Percentiles rank a stretch among this genome's conserved stretches.
phyloP scores from a whole-genome alignment of 106 monocot species.

The Dendrobium officinale region DNA sequence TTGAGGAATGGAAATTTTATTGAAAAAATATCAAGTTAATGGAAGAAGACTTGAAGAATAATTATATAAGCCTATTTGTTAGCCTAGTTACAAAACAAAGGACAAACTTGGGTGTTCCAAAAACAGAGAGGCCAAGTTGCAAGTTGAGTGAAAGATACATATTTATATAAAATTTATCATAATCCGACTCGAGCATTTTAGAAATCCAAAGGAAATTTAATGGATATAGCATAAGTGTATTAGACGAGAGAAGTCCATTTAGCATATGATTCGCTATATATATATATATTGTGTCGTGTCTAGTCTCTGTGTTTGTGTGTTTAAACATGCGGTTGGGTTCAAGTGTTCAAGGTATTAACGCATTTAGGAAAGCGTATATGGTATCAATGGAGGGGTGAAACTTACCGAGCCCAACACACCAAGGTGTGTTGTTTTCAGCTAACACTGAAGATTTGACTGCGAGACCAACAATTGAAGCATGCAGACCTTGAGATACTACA shows the following conservation, averaged over 20 bases:
- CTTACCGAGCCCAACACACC: slow-evolving; percentile 73
- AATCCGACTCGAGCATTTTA: too few species aligned
- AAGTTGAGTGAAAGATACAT: too few species aligned
- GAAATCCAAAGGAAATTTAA: not conserved
- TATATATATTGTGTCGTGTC: too few species aligned
- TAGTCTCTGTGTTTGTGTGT: too few species aligned
- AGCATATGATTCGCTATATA: not conserved
- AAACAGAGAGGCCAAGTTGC: too few species aligned
- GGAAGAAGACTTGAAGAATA: not conserved
- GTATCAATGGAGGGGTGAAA: not conserved
- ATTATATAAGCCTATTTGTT: not conserved
- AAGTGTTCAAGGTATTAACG: not conserved
- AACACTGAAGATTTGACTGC: slow-evolving; percentile 30
- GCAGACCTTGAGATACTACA: slow-evolving; percentile 28
- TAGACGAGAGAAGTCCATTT: not conserved
- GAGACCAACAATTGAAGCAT: slow-evolving; percentile 52
- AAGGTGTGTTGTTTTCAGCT: slow-evolving; percentile 19
- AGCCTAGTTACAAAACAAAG: not conserved
- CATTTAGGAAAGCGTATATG: not conserved
- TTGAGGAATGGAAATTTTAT: too few species aligned
- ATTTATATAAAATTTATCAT: too few species aligned
- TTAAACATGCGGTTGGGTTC: too few species aligned
- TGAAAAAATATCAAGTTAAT: too few species aligned
- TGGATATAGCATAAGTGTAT: not conserved
- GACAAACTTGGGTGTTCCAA: not conserved